Percentiles rank a stretch among this genome's conserved stretches.
Conservation (phyloP, 2,329 filamentous ascomycete genomes). For the Fusarium scirpi region DNA sequence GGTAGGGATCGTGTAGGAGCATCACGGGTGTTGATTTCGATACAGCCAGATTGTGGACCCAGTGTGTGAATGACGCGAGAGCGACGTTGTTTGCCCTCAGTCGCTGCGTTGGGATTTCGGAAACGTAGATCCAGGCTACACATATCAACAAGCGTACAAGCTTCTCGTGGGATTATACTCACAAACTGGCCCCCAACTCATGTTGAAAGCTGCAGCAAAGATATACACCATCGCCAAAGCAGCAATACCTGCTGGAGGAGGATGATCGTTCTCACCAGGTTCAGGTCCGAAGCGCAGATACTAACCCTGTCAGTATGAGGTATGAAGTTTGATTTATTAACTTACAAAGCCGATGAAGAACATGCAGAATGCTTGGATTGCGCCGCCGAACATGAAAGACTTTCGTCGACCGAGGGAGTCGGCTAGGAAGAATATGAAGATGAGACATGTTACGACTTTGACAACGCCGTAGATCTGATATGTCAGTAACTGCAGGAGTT, state of each 20-base stretch:
- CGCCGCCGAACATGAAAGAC: conserved; percentile 45
- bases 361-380: conserved; percentile 57
- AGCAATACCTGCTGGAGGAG: conserved; percentile 61
- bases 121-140: conserved; percentile 60
- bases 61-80: conserved; percentile 71
- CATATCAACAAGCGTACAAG: too few relatives aligned
- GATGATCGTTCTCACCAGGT: conserved; percentile 50
- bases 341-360: conserved; percentile 67
- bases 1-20: conserved; percentile 59
- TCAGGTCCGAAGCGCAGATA: conserved; percentile 65
- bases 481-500: neutral
- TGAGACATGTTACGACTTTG: conserved; percentile 70
- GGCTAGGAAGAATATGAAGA: conserved; percentile 72
- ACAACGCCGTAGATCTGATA: conserved; percentile 68
- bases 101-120: conserved; percentile 71
- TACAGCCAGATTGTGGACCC: conserved; percentile 74
- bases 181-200: conserved; percentile 72
- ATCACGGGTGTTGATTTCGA: conserved; percentile 70
- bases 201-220: conserved; percentile 71
- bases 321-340: rapidly evolving
- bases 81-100: conserved; percentile 70
- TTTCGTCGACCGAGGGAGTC: conserved; percentile 72
- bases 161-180: conserved; percentile 52
- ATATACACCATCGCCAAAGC: conserved; percentile 71
- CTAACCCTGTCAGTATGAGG: conserved; percentile 2